phyloP scores from a whole-genome alignment of 306 rosid species.

The Boehmeria nivea region DNA sequence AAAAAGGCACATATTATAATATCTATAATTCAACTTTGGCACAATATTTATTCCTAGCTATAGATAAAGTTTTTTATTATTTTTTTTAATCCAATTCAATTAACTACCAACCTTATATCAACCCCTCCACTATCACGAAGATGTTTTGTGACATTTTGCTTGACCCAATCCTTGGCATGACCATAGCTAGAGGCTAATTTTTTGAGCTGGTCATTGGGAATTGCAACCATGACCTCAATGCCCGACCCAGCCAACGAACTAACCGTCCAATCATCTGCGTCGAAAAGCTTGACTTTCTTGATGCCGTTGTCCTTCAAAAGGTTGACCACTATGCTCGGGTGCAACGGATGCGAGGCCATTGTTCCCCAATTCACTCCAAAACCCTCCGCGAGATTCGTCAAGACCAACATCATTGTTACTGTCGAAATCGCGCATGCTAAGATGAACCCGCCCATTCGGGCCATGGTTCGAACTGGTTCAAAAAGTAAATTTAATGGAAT shows the following conservation, averaged over 20 bases:
- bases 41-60: no score
- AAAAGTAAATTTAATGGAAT: not conserved
- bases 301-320: constrained; percentile 64
- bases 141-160: constrained; percentile 45
- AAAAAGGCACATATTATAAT: no score
- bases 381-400: constrained; percentile 14
- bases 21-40: no score
- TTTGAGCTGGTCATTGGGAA: constrained; percentile 54
- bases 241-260: constrained; percentile 48
- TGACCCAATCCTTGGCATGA: constrained; percentile 55
- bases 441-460: constrained; percentile 11
- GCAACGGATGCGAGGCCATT: constrained; percentile 46
- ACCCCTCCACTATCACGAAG: constrained; percentile 40
- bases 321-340: constrained; percentile 41
- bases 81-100: no score
- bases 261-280: constrained; percentile 53
- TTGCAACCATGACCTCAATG: constrained; percentile 66
- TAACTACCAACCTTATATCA: constrained; percentile 42
- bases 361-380: constrained; percentile 81
- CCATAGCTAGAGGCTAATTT: constrained; percentile 17
- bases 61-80: no score
- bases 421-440: constrained; percentile 8
- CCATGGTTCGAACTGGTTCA: constrained; percentile 25
- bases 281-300: constrained; percentile 64
- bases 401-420: constrained; percentile 8